phyloP scores from a whole-genome alignment of 2,329 filamentous ascomycete genomes.

The Cercospora brassicicola region DNA sequence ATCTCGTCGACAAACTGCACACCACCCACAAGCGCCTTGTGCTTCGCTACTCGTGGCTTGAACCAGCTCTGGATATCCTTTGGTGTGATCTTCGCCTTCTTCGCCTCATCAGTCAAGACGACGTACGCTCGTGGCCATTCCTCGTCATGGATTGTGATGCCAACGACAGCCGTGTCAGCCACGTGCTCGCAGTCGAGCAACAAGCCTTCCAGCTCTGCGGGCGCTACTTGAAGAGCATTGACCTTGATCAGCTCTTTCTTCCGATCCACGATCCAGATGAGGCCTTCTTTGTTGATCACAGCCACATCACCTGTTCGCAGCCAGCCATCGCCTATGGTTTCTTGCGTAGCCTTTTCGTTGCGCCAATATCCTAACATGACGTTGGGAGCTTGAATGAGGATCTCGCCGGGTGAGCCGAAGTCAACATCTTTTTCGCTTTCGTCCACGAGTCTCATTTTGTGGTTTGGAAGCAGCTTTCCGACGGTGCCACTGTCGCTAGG shows the following conservation, averaged over 20 bases:
- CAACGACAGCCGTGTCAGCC: constrained; percentile 58
- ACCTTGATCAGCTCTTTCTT: constrained; percentile 35
- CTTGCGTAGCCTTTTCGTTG: constrained; percentile 43
- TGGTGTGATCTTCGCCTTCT: constrained; percentile 39
- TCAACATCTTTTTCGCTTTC: constrained; percentile 45
- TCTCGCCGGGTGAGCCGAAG: constrained; percentile 42
- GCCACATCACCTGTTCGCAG: constrained; percentile 41
- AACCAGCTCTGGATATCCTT: constrained; percentile 43
- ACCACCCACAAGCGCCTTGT: constrained; percentile 45
- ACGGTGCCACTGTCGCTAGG: constrained; percentile 41
- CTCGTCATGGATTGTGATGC: constrained; percentile 52
- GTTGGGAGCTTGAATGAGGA: constrained; percentile 44
- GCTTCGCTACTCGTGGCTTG: constrained; percentile 42
- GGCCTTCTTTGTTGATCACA: constrained; percentile 35
- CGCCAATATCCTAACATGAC: constrained; percentile 46
- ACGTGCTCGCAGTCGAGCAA: constrained; percentile 55
- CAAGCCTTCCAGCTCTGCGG: constrained; percentile 39
- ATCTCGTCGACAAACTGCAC: constrained; percentile 56
- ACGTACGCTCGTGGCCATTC: constrained; percentile 59
- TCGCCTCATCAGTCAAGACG: constrained; percentile 50
- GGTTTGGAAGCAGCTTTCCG: constrained; percentile 44
- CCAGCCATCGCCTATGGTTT: constrained; percentile 45
- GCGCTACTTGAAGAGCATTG: constrained; percentile 30
- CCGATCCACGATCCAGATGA: constrained; percentile 41
- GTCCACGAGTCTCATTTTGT: constrained; percentile 43